These are phyloP conservation scores for Vitis rotundifolia DNA, from an alignment of 164 flowering plant species.

Conservation along the genomic window DNA sequence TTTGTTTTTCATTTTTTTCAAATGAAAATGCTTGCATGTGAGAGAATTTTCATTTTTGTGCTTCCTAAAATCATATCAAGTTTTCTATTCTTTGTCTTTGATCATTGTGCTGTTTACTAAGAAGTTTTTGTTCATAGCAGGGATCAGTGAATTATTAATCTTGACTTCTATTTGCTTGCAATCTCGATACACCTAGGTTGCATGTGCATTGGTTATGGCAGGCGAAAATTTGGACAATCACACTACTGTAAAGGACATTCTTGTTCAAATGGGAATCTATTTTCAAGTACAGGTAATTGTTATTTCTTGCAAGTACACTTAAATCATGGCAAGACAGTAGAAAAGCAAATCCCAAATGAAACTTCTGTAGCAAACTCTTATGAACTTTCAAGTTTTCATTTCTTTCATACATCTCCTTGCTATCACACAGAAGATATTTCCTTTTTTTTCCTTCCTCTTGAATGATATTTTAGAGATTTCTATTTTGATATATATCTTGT, in stretches of 20 bases:
- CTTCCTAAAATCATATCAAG: background rate
- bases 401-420: background rate
- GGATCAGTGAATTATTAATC: background rate
- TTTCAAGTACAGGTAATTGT: conserved; percentile 93
- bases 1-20: no score
- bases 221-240: conserved; percentile 86
- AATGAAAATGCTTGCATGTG: no score
- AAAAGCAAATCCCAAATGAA: no score
- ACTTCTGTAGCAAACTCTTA: no score
- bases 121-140: background rate
- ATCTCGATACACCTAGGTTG: conserved; percentile 51
- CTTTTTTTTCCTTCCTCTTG: background rate
- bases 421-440: background rate
- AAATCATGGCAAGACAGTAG: background rate
- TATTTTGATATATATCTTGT: conserved; percentile 6
- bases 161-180: background rate
- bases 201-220: conserved; percentile 91
- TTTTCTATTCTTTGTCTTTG: background rate
- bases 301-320: background rate
- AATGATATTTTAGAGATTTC: background rate
- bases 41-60: no score
- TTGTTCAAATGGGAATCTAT: conserved; percentile 91
- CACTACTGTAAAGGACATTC: conserved; percentile 68
- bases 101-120: background rate
- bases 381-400: no score